These are phyloP conservation scores for Elongisporangium undulatum DNA, from an alignment of 352 stramenopile genomes.

Conservation along the genomic window DNA sequence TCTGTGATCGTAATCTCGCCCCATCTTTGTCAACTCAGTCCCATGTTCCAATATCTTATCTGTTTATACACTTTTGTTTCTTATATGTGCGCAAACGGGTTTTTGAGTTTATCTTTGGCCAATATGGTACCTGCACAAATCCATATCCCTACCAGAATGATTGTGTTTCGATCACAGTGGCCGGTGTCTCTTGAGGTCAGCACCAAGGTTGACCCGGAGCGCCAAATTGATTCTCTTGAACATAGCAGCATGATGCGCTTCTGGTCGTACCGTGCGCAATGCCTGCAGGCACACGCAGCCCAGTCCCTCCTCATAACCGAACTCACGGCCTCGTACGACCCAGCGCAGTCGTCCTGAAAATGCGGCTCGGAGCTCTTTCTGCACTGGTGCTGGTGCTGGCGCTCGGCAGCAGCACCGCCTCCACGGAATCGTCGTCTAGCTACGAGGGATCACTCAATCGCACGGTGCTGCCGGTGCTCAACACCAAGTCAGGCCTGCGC, in stretches of 20 bases:
- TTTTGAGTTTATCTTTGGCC: background rate
- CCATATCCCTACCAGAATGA: background rate
- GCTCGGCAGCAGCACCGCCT: background rate
- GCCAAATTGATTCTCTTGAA: background rate
- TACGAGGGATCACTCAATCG: background rate
- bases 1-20: background rate
- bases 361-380: background rate
- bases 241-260: background rate
- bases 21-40: background rate
- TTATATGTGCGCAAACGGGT: background rate
- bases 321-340: background rate
- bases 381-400: background rate
- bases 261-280: background rate
- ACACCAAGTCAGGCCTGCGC: conserved; percentile 34
- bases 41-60: background rate
- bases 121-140: background rate
- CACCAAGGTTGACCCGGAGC: too few relatives aligned
- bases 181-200: background rate
- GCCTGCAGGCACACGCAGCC: background rate
- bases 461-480: background rate
- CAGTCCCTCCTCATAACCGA: background rate
- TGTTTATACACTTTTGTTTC: background rate
- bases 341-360: background rate
- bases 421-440: background rate
- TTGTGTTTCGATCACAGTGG: background rate